Evolutionary conservation across 176 grass and related monocot species (phyloP), one percentile per base, ranked within the genome.

Genomic region (Leersia perrieri): DNA sequence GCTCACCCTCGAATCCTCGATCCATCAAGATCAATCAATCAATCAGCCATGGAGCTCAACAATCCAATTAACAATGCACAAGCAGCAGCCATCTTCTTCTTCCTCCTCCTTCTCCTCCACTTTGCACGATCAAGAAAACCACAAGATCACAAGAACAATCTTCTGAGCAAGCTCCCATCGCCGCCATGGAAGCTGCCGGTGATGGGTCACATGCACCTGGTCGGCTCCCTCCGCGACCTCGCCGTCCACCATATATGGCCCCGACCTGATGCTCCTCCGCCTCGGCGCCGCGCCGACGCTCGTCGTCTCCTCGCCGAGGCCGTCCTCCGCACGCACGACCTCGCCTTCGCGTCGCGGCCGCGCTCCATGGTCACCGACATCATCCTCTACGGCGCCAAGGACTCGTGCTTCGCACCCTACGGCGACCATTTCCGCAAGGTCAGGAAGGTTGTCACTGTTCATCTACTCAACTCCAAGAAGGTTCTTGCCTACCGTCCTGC

Each of bases 301-400:
- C 2, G 3, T 90, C 14, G 78, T 90, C 36, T 82, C 83, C 11
- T 90, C 26, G 83, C 88, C 9, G 20, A 68, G 60, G 88, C 67
- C 5, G 35, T 86, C 49, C 28, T 90, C 14, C 85, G 45, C 27
- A 73, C 61, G 15, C 83, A 86, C 49, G 88, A 90, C 62, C 78
- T 67, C 75, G 23, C 78, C 14, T 79, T 90, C 49, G 82, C 88
- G 55, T 90, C 88, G n/a, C 83, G 88, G 41, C 30, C 1, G 15
- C 44, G 44, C 3, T 47, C 44, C 44, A 47, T 47, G 44, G 11
- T 81, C 32, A 32, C 31, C 33, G 84, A 41, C n/a, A 25, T 36
- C 27, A 68, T 78, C 55, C 16, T 75, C 26, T 83, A 84, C 12
- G 82, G 82, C 3, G 49, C 75, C 35, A 69, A 36, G 33, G 83